phyloP scores from a whole-genome alignment of 164 flowering plant genomes.

The Stephania japonica region DNA sequence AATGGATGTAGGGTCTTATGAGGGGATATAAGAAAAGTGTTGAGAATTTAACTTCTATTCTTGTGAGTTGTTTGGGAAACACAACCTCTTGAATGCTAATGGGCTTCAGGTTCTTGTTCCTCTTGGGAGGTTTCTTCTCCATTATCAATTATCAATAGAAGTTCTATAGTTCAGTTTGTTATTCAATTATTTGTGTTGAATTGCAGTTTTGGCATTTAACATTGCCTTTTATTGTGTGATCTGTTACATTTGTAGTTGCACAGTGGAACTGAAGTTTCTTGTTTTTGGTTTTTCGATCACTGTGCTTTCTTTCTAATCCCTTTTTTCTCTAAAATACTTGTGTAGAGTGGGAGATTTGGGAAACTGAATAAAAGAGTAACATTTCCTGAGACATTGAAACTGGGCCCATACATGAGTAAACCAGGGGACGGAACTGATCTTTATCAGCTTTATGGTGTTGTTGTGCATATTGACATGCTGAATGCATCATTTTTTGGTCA shows the following conservation, averaged over 20 bases:
- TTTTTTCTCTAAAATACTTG: slow-evolving; percentile 6
- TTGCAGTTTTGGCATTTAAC: neutral
- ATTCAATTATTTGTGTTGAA: too few relatives aligned
- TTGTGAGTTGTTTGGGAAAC: too few relatives aligned
- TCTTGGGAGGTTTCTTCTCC: too few relatives aligned
- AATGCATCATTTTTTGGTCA: slow-evolving; percentile 98
- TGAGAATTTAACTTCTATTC: too few relatives aligned
- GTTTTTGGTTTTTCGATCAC: neutral
- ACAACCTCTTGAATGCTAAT: too few relatives aligned
- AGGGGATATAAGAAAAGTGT: too few relatives aligned
- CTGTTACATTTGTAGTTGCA: neutral
- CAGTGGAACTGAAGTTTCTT: neutral
- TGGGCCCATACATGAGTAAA: slow-evolving; percentile 80
- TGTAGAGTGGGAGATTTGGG: slow-evolving; percentile 96
- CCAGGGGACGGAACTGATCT: slow-evolving; percentile 48
- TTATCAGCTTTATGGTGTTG: slow-evolving; percentile 85
- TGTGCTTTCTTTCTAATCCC: neutral
- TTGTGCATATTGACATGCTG: slow-evolving; percentile 95
- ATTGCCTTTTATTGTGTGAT: neutral
- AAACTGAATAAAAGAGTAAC: slow-evolving; percentile 90
- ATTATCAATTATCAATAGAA: too few relatives aligned
- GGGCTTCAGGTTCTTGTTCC: too few relatives aligned
- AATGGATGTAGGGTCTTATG: too few relatives aligned
- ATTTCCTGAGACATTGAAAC: slow-evolving; percentile 80
- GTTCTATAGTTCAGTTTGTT: too few relatives aligned